Conservation (phyloP, 306 rosid genomes). For the Sphenostylis stenocarpa region DNA sequence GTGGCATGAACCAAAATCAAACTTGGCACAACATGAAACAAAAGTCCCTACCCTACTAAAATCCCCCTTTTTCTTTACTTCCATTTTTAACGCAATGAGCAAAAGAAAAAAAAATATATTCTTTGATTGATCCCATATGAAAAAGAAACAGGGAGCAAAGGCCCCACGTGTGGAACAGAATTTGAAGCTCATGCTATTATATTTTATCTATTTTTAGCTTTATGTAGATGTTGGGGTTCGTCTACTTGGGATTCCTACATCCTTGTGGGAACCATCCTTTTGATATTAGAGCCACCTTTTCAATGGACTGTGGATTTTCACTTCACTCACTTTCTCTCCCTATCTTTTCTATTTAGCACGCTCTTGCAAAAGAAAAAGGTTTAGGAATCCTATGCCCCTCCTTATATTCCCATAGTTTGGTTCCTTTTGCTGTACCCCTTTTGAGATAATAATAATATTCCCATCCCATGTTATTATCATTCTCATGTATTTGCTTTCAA, state of each 20-base stretch:
- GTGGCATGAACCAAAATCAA: slow-evolving; percentile 20
- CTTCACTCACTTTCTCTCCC: slow-evolving; percentile 62
- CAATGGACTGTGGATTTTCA: slow-evolving; percentile 48
- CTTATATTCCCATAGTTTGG: slow-evolving; percentile 65
- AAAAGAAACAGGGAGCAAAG: slow-evolving; percentile 53
- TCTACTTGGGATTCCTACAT: slow-evolving; percentile 88
- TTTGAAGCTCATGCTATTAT: slow-evolving; percentile 48
- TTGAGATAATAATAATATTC: slow-evolving; percentile 60
- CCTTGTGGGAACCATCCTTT: slow-evolving; percentile 64
- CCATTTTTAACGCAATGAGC: slow-evolving; percentile 8
- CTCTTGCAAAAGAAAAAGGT: slow-evolving; percentile 59
- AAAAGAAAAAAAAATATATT: slow-evolving; percentile 39
- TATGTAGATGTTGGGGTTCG: slow-evolving; percentile 62
- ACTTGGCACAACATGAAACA: slow-evolving; percentile 8
- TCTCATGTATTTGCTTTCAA: slow-evolving; percentile 30
- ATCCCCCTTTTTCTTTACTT: slow-evolving; percentile 15
- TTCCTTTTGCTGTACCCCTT: slow-evolving; percentile 67
- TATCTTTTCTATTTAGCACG: slow-evolving; percentile 65
- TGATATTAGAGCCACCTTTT: slow-evolving; percentile 77
- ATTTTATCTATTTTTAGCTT: slow-evolving; percentile 50
- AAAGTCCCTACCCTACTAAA: slow-evolving; percentile 32
- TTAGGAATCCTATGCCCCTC: slow-evolving; percentile 95
- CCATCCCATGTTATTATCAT: slow-evolving; percentile 34
- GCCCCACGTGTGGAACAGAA: slow-evolving; percentile 84
- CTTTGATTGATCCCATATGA: slow-evolving; percentile 60